Conservation (phyloP, 306 rosid genomes). For the Pyrus pyrifolia region DNA sequence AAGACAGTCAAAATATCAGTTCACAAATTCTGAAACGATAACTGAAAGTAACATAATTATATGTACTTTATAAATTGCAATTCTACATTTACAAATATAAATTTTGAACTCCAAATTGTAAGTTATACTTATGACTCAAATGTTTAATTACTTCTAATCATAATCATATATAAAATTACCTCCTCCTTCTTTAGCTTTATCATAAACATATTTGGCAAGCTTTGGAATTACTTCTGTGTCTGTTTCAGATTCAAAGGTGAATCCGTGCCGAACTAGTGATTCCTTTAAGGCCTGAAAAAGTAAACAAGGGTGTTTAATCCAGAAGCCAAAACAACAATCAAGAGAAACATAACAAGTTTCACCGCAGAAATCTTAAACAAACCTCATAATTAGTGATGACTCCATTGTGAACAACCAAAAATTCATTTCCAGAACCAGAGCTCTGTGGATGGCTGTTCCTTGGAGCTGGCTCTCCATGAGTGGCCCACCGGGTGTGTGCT, state of each 20-base stretch:
- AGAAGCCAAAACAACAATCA: background rate
- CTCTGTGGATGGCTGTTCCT: slow-evolving; percentile 94
- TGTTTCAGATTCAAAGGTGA: slow-evolving; percentile 80
- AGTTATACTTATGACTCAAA: background rate
- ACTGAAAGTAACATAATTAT: background rate
- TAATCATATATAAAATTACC: slow-evolving; percentile 32
- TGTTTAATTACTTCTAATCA: background rate
- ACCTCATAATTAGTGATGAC: slow-evolving; percentile 90
- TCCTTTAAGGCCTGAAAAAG: slow-evolving; percentile 80
- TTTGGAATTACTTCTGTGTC: slow-evolving; percentile 98
- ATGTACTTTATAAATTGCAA: background rate
- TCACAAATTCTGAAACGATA: background rate
- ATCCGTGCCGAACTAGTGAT: slow-evolving; percentile 74
- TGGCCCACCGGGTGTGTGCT: slow-evolving; percentile 98
- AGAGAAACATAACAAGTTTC: background rate
- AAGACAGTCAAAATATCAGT: background rate
- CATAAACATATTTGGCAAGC: slow-evolving; percentile 90
- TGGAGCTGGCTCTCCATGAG: slow-evolving; percentile 93
- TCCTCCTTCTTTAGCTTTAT: slow-evolving; percentile 71
- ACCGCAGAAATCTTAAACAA: slow-evolving; percentile 2
- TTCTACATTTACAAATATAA: background rate
- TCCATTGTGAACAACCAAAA: slow-evolving; percentile 92
- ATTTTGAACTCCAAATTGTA: background rate
- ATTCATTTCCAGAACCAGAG: slow-evolving; percentile 71
- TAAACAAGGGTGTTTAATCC: slow-evolving; percentile 5